A percentile compares a stretch with the other conserved stretches of the same genome.
These are phyloP conservation scores for Rhododendron ferrugineum DNA, from an alignment of 148 eudicot genomes.

Conservation along the genomic window DNA sequence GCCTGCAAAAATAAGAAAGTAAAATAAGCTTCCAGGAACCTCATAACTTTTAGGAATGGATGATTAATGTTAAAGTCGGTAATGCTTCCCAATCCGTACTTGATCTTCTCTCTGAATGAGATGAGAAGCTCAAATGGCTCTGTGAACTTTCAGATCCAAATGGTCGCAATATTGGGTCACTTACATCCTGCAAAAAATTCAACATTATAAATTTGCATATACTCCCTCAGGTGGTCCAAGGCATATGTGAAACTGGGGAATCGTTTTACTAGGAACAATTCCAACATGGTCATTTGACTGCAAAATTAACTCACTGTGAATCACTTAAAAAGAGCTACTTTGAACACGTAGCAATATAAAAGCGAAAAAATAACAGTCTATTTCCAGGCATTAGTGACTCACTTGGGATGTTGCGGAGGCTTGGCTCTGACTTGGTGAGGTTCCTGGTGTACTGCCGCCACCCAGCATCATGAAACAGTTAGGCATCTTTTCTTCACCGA, in stretches of 20 bases:
- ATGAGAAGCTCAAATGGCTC: neutral
- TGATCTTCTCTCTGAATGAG: neutral
- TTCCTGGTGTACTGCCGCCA: neutral
- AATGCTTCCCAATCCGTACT: neutral
- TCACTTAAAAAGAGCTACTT: neutral
- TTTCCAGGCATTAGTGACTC: constrained; percentile 1
- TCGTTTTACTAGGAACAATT: neutral
- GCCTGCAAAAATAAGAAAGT: neutral
- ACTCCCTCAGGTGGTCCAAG: neutral
- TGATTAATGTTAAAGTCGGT: neutral
- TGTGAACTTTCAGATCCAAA: constrained; percentile 10
- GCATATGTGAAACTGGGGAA: neutral
- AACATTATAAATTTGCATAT: neutral
- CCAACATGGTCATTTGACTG: neutral
- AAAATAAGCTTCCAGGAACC: neutral
- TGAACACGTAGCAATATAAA: neutral
- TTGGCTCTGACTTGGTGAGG: constrained; percentile 9
- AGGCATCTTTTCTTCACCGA: constrained; percentile 27
- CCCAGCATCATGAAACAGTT: neutral
- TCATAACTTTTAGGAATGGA: neutral
- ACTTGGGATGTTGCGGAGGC: constrained; percentile 9
- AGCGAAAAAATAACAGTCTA: neutral
- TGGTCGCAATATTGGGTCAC: constrained; percentile 8
- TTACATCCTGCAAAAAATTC: constrained; percentile 3
- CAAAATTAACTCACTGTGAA: neutral